phyloP scores from a whole-genome alignment of 257 asterid species.

The Solanum chilense region DNA sequence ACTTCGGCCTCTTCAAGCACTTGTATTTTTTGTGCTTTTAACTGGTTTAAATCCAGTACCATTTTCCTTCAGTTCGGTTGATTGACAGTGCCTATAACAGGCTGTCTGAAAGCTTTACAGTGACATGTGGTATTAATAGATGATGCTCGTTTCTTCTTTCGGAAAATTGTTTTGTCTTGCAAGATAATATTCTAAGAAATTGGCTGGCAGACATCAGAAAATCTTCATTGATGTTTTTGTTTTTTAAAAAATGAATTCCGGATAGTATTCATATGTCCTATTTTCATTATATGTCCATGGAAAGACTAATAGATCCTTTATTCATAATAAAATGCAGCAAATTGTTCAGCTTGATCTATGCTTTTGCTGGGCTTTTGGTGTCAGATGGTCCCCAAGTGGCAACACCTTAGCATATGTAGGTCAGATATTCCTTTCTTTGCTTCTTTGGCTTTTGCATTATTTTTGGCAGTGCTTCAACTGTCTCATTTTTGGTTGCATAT shows the following conservation, averaged over 20 bases:
- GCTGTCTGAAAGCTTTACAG: background rate
- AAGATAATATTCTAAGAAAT: background rate
- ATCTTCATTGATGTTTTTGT: background rate
- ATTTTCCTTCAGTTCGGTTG: background rate
- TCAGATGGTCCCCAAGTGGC: constrained; percentile 96
- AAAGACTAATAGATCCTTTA: background rate
- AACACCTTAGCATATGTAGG: constrained; percentile 88
- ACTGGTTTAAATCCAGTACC: background rate
- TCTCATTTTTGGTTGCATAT: background rate
- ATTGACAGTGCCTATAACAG: background rate
- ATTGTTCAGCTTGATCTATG: constrained; percentile 97
- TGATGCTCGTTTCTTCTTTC: background rate
- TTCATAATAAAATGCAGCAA: constrained; percentile 49
- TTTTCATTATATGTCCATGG: background rate
- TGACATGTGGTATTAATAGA: background rate
- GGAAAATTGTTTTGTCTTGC: background rate
- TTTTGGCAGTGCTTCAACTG: background rate
- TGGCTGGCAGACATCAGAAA: background rate
- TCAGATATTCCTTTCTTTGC: constrained; percentile 34
- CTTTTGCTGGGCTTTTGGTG: constrained; percentile 88
- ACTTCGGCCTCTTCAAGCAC: background rate
- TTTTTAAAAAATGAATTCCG: background rate
- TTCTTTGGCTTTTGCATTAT: background rate
- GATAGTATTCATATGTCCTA: background rate
- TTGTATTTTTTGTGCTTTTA: background rate